Conservation (phyloP, 192 early-diverging fungal species). For the Backusella parvicylindrica region DNA sequence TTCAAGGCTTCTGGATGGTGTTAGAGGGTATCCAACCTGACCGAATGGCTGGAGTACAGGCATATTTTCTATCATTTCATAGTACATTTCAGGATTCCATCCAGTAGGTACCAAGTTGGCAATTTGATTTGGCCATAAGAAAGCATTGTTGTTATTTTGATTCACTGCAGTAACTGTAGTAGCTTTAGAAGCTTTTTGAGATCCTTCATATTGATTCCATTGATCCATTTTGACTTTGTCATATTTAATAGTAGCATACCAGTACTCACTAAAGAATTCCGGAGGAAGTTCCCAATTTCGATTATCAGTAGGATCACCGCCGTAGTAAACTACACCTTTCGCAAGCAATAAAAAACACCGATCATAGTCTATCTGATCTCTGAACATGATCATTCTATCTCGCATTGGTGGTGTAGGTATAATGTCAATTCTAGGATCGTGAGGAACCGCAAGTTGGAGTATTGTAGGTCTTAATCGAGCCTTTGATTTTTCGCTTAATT, state of each 20-base stretch:
- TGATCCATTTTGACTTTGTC: no score
- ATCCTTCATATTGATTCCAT: no score
- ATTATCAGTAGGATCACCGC: constrained; percentile 32
- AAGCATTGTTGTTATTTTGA: neutral
- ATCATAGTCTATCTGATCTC: constrained; percentile 31
- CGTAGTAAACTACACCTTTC: constrained; percentile 17
- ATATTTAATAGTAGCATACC: constrained; percentile 18
- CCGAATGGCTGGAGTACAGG: neutral
- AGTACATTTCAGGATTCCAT: neutral
- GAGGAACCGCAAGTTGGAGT: constrained; percentile 24
- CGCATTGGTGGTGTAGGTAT: constrained; percentile 27
- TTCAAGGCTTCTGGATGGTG: neutral
- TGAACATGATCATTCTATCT: constrained; percentile 36
- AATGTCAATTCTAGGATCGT: constrained; percentile 34
- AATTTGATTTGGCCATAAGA: neutral
- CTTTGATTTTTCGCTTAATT: neutral
- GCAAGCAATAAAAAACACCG: constrained; percentile 23
- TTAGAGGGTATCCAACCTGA: neutral
- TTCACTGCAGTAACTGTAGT: neutral
- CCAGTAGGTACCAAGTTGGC: neutral
- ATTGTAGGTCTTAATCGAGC: constrained; percentile 18
- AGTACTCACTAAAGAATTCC: constrained; percentile 26
- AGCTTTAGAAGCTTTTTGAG: no score
- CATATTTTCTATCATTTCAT: neutral
- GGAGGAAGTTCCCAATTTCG: constrained; percentile 26